Conservation (phyloP, 495 filamentous ascomycete genomes). For the Penicillium maclennaniae region DNA sequence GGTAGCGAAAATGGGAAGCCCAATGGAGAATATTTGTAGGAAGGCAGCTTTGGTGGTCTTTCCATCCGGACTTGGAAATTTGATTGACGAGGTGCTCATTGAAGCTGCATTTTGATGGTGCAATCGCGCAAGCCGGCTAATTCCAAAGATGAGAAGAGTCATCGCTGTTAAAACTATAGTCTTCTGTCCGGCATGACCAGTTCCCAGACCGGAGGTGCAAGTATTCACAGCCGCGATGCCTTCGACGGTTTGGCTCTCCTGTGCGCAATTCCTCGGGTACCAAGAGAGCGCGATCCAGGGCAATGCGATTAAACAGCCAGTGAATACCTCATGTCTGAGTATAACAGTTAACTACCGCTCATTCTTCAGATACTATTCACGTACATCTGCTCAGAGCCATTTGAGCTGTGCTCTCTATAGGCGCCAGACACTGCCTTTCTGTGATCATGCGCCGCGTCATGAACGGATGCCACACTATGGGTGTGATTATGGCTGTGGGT, state of each 20-base stretch:
- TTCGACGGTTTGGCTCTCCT: not conserved
- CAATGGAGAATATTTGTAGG: constrained; percentile 33
- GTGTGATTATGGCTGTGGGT: constrained; percentile 11
- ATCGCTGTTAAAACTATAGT: constrained; percentile 22
- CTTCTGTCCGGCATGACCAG: constrained; percentile 13
- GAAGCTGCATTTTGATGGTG: constrained; percentile 7
- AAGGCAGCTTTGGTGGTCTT: constrained; percentile 17
- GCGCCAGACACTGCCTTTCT: not conserved
- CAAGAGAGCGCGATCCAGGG: constrained; percentile 44
- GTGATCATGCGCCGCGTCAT: constrained; percentile 7
- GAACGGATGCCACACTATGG: constrained; percentile 10
- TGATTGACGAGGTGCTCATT: constrained; percentile 2
- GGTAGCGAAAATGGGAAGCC: constrained; percentile 54
- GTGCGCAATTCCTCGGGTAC: constrained; percentile 32
- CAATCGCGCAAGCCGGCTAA: constrained; percentile 18
- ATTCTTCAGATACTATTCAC: constrained; percentile 1
- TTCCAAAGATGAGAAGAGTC: constrained; percentile 30
- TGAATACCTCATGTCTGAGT: constrained; percentile 30
- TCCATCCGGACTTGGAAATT: constrained; percentile 17
- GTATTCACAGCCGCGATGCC: constrained; percentile 1
- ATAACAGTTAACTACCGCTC: constrained; percentile 12
- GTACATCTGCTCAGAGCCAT: constrained; percentile 12
- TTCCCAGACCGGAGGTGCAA: not conserved
- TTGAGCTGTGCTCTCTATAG: constrained; percentile 1
- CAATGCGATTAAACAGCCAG: constrained; percentile 30